Evolutionary conservation across 345 rosid genomes (phyloP).

Genomic region (Eucalyptus marginata): DNA sequence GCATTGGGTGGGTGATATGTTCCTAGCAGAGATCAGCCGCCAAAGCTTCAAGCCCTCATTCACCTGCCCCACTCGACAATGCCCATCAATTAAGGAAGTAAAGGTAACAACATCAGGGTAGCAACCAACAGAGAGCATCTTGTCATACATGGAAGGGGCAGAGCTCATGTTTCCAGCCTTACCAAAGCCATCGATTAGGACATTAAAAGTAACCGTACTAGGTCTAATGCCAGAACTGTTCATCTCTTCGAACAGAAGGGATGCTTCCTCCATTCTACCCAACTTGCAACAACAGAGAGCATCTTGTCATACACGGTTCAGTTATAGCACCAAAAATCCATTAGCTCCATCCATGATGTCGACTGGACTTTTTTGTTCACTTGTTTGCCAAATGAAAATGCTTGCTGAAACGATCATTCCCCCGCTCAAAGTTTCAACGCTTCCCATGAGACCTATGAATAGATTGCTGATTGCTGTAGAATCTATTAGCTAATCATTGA

Average conservation of each 20-base stretch:
- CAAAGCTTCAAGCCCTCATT: conserved; percentile 48
- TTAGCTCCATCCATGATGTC: too few relatives aligned
- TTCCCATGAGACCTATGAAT: not conserved
- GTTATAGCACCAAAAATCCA: too few relatives aligned
- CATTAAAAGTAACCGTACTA: conserved; percentile 56
- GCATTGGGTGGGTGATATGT: conserved; percentile 60
- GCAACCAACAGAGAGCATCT: conserved; percentile 44
- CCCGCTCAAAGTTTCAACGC: not conserved
- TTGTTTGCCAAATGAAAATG: too few relatives aligned
- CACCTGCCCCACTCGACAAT: conserved; percentile 64
- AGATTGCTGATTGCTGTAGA: not conserved
- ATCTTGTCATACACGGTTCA: conserved; percentile 19
- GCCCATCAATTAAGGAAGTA: conserved; percentile 77
- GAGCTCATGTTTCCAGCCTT: conserved; percentile 49
- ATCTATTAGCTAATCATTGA: not conserved
- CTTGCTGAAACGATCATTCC: too few relatives aligned
- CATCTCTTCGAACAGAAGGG: conserved; percentile 49
- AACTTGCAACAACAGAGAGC: conserved; percentile 42
- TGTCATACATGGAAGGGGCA: conserved; percentile 30
- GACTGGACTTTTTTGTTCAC: too few relatives aligned
- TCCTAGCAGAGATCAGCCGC: conserved; percentile 45
- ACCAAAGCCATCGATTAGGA: conserved; percentile 72
- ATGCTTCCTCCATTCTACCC: conserved; percentile 58
- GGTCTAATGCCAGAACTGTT: conserved; percentile 32
- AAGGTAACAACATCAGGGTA: conserved; percentile 61